A percentile compares a stretch with the other conserved stretches of the same genome.
Conservation (phyloP, 805 yeast species). For the Pichia kluyveri region DNA sequence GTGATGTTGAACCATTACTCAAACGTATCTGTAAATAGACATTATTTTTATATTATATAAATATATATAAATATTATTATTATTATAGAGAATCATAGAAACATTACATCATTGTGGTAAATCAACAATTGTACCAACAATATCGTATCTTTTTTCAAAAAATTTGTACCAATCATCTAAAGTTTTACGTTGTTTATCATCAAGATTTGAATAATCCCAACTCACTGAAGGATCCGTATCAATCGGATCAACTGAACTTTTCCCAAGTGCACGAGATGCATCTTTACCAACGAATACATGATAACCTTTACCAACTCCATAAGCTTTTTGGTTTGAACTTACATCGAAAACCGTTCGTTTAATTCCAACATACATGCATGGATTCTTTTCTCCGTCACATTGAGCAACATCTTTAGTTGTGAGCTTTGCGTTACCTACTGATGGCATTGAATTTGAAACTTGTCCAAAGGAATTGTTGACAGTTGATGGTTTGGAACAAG, state of each 20-base stretch:
- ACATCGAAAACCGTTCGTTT: conserved; percentile 78
- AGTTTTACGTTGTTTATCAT: conserved; percentile 49
- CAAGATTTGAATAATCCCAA: conserved; percentile 44
- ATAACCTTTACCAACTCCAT: conserved; percentile 73
- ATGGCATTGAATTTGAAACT: conserved; percentile 14
- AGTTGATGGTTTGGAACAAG: too few relatives aligned
- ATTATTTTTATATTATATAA: not conserved
- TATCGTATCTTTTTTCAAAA: conserved; percentile 46
- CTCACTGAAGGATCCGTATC: conserved; percentile 36
- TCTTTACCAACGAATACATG: conserved; percentile 69
- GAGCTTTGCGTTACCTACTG: conserved; percentile 33
- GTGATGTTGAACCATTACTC: conserved; percentile 35
- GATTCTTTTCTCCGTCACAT: conserved; percentile 21
- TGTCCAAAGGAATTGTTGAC: too few relatives aligned
- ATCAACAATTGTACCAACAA: conserved; percentile 31
- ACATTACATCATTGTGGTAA: not conserved
- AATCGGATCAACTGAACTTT: conserved; percentile 48
- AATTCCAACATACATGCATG: conserved; percentile 56
- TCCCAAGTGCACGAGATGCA: conserved; percentile 67
- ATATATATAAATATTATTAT: not conserved
- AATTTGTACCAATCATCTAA: conserved; percentile 67
- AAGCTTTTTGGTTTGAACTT: conserved; percentile 50
- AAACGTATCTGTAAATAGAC: conserved; percentile 16
- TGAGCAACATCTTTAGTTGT: conserved; percentile 36
- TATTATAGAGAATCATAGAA: too few relatives aligned